These are phyloP conservation scores for Xylaria sp. DNA, from an alignment of 2,329 filamentous ascomycete genomes.

Conservation along the genomic window DNA sequence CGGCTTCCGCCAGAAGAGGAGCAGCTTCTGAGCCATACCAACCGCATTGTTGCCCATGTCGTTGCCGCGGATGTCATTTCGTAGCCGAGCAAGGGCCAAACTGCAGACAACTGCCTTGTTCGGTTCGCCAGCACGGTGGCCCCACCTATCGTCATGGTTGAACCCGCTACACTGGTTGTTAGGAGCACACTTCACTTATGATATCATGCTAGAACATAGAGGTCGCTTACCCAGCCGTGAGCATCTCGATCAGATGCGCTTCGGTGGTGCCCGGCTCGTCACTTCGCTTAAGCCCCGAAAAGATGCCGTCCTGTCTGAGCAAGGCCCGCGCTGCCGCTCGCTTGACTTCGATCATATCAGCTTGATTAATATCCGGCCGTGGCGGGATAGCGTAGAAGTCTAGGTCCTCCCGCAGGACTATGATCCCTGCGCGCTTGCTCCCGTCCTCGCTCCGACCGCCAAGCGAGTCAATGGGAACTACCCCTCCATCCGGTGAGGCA, in stretches of 20 bases:
- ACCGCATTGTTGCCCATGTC: constrained; percentile 77
- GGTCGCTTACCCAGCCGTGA: constrained; percentile 85
- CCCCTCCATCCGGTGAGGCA: constrained; percentile 63
- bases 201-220: neutral
- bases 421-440: constrained; percentile 92
- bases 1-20: constrained; percentile 97
- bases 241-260: constrained; percentile 98
- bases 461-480: constrained; percentile 72
- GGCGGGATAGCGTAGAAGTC: constrained; percentile 98
- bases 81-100: constrained; percentile 86
- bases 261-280: constrained; percentile 96
- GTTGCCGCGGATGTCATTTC: constrained; percentile 87
- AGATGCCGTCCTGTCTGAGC: constrained; percentile 89
- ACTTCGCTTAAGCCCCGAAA: constrained; percentile 91
- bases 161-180: constrained; percentile 69
- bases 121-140: constrained; percentile 93
- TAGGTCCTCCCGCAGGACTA: constrained; percentile 91
- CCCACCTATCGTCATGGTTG: constrained; percentile 93
- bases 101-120: constrained; percentile 99
- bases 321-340: constrained; percentile 86
- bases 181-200: constrained; percentile 7
- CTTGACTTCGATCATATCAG: constrained; percentile 96
- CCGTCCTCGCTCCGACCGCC: constrained; percentile 58
- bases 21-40: constrained; percentile 96
- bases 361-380: constrained; percentile 76